Evolutionary conservation across 192 early-diverging fungal species (phyloP).

Genomic region (Dimargaris verticillata): DNA sequence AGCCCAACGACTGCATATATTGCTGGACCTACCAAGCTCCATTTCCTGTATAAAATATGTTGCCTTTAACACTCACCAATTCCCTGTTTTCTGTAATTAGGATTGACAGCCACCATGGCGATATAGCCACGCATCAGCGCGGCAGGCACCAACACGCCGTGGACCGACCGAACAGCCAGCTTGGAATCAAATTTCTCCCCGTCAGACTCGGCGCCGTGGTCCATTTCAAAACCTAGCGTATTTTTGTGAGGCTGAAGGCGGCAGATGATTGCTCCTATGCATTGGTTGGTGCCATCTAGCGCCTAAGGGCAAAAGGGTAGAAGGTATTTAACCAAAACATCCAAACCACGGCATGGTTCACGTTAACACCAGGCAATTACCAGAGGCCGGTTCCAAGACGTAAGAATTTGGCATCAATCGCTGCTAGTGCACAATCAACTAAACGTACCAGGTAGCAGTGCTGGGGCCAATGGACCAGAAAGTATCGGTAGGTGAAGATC

Average conservation of each 20-base stretch:
- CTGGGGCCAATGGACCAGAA: constrained; percentile 1
- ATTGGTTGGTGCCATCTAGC: constrained; percentile 31
- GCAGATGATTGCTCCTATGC: constrained; percentile 79
- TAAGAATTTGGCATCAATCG: not conserved
- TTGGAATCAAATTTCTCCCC: not conserved
- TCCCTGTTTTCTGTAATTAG: constrained; percentile 54
- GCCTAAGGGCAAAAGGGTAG: constrained; percentile 20
- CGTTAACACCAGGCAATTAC: not conserved
- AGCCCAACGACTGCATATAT: not conserved
- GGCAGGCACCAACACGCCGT: not conserved
- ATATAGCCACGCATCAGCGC: constrained; percentile 70
- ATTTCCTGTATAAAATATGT: not conserved
- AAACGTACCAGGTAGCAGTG: constrained; percentile 1
- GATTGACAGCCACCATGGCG: constrained; percentile 89
- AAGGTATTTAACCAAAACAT: not conserved
- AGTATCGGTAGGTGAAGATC: constrained; percentile 1
- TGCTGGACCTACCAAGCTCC: too few species aligned
- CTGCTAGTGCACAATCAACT: not conserved
- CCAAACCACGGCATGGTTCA: not conserved
- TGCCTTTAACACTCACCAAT: constrained; percentile 34
- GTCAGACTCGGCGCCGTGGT: not conserved
- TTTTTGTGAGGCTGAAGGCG: constrained; percentile 62
- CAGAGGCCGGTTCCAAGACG: not conserved
- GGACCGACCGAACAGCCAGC: not conserved
- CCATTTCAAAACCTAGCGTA: constrained; percentile 11